Conservation (phyloP, 495 filamentous ascomycete species). For the Podospora anserina region DNA sequence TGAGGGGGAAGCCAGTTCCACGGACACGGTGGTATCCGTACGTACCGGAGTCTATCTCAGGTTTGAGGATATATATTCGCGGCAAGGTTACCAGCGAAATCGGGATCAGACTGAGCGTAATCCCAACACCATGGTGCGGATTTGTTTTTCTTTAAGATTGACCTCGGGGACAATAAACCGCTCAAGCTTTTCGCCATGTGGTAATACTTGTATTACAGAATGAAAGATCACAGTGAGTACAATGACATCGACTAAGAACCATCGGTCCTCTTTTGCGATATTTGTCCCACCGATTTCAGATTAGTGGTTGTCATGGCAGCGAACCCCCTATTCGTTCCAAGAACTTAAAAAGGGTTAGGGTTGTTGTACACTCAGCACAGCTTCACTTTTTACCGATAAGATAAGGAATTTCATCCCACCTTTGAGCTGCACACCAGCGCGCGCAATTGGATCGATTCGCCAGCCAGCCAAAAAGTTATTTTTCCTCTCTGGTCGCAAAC, state of each 20-base stretch:
- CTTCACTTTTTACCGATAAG: neutral
- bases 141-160: neutral
- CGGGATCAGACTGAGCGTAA: neutral
- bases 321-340: neutral
- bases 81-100: neutral
- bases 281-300: neutral
- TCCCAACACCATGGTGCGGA: neutral
- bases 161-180: neutral
- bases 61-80: neutral
- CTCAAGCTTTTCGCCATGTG: neutral
- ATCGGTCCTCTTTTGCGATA: neutral
- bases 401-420: slow-evolving; percentile 4
- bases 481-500: neutral
- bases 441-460: neutral
- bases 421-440: neutral
- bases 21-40: neutral
- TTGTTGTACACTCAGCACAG: neutral
- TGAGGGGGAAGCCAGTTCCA: neutral
- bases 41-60: neutral
- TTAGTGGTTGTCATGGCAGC: neutral
- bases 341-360: neutral
- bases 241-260: neutral
- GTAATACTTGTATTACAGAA: neutral
- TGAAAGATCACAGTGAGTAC: neutral
- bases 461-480: neutral